These are phyloP conservation scores for Nemania abortiva DNA, from an alignment of 2,329 filamentous ascomycete genomes.

Conservation along the genomic window DNA sequence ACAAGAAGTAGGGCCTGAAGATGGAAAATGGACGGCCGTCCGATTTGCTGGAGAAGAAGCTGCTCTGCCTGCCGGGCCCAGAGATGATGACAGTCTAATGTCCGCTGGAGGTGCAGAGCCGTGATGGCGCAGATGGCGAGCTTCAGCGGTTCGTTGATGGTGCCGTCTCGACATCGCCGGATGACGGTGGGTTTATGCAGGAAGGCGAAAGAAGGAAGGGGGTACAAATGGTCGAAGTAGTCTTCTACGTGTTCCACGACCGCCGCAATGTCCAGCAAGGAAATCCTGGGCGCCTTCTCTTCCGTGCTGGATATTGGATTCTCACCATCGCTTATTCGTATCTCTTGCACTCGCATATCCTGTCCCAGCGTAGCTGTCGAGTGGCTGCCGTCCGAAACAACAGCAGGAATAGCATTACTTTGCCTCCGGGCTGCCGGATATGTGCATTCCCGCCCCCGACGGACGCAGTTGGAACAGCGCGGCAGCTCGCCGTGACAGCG, in stretches of 20 bases:
- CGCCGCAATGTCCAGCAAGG: conserved; percentile 36
- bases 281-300: conserved; percentile 21
- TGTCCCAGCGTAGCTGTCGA: conserved; percentile 12
- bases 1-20: conserved; percentile 52
- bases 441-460: conserved; percentile 44
- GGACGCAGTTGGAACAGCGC: conserved; percentile 48
- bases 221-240: conserved; percentile 51
- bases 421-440: conserved; percentile 43
- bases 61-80: conserved; percentile 53
- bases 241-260: conserved; percentile 45
- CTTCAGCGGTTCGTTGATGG: conserved; percentile 50
- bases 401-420: not conserved
- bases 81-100: conserved; percentile 41
- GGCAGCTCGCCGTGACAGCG: conserved; percentile 50
- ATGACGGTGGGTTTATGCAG: conserved; percentile 52
- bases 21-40: conserved; percentile 51
- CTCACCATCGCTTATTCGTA: not conserved
- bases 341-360: conserved; percentile 13
- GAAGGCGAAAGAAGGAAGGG: conserved; percentile 53
- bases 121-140: conserved; percentile 53
- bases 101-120: conserved; percentile 49
- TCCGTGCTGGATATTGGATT: conserved; percentile 17
- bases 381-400: not conserved
- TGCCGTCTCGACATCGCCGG: conserved; percentile 48
- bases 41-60: conserved; percentile 50